Conservation (phyloP, 306 rosid genomes). For the Cicer cuneatum region DNA sequence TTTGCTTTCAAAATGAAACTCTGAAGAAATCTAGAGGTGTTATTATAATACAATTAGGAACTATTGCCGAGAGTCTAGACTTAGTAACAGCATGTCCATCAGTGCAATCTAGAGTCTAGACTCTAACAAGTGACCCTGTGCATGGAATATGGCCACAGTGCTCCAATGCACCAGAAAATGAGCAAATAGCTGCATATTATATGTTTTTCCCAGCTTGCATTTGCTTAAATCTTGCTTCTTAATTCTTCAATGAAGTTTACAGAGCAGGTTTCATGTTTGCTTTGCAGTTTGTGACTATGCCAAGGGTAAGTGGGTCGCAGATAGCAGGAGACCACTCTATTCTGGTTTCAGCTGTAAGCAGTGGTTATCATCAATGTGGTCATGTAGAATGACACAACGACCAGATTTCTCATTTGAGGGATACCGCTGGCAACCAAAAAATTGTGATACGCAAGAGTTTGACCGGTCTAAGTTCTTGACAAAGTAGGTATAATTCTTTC, state of each 20-base stretch:
- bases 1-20: conserved; percentile 11
- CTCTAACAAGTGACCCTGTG: conserved; percentile 35
- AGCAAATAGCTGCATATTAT: conserved; percentile 22
- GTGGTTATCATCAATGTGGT: conserved; percentile 92
- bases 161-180: conserved; percentile 4
- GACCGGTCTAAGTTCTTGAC: conserved; percentile 67
- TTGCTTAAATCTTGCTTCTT: conserved; percentile 33
- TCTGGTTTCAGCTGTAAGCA: conserved; percentile 79
- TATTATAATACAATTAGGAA: not conserved
- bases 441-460: conserved; percentile 75
- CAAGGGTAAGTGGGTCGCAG: conserved; percentile 89
- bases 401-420: conserved; percentile 84
- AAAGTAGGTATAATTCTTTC: conserved; percentile 64
- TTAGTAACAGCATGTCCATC: conserved; percentile 7
- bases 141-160: not conserved
- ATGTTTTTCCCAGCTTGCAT: conserved; percentile 25
- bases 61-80: not conserved
- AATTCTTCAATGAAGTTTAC: conserved; percentile 28
- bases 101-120: conserved; percentile 19
- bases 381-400: conserved; percentile 83
- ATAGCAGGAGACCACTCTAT: conserved; percentile 72
- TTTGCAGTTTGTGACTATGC: conserved; percentile 85
- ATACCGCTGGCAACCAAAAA: conserved; percentile 83
- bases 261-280: conserved; percentile 24
- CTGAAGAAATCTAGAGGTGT: not conserved